phyloP scores from a whole-genome alignment of 2,329 filamentous ascomycete genomes.

The Lecanosticta acicola region DNA sequence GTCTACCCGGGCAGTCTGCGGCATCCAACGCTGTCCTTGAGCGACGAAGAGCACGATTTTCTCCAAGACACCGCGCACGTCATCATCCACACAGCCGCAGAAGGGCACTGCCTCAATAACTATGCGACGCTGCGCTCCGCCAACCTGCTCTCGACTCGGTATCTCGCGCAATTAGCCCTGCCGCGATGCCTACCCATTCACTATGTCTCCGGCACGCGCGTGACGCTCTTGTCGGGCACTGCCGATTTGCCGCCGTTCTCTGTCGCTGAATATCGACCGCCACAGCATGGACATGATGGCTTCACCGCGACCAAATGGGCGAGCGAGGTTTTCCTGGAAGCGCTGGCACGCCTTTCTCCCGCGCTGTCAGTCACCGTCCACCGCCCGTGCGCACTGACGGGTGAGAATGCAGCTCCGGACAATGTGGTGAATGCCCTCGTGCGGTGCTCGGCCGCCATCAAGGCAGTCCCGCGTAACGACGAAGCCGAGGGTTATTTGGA shows the following conservation, averaged over 20 bases:
- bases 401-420: slow-evolving; percentile 12
- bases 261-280: slow-evolving; percentile 5
- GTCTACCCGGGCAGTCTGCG: slow-evolving; percentile 11
- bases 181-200: slow-evolving; percentile 19
- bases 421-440: slow-evolving; percentile 15
- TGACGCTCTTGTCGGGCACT: slow-evolving; percentile 10
- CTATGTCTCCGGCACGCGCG: slow-evolving; percentile 18
- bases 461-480: slow-evolving; percentile 9
- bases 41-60: slow-evolving; percentile 21
- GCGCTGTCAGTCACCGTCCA: slow-evolving; percentile 11
- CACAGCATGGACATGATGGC: slow-evolving; percentile 12
- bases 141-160: slow-evolving; percentile 22
- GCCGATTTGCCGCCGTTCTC: slow-evolving; percentile 10
- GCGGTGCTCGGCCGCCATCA: slow-evolving; percentile 10
- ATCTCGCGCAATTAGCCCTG: slow-evolving; percentile 5
- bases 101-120: slow-evolving; percentile 25
- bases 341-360: not conserved
- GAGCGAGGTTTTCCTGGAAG: slow-evolving; percentile 14
- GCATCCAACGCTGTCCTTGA: slow-evolving; percentile 36
- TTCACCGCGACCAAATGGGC: slow-evolving; percentile 18
- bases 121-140: slow-evolving; percentile 24
- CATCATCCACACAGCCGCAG: slow-evolving; percentile 24
- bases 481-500: slow-evolving; percentile 12
- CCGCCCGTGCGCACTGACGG: slow-evolving; percentile 17
- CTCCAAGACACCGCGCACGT: slow-evolving; percentile 34